Evolutionary conservation across 768 basidiomycete species (phyloP), one percentile per base, ranked within the genome.

Genomic region (Xanthoconium purpureum): DNA sequence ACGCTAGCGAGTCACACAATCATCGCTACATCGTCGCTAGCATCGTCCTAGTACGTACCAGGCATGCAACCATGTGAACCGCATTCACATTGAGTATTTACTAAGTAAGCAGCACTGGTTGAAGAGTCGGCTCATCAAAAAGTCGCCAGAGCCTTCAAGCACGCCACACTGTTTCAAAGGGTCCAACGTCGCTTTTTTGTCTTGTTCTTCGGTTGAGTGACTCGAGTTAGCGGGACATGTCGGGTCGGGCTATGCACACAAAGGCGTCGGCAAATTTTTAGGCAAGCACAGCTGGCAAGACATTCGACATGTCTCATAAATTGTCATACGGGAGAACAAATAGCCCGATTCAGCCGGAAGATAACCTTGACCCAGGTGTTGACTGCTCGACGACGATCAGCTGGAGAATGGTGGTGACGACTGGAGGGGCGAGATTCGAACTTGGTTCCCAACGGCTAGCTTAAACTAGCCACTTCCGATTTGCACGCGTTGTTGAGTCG

Each of bases 211-310:
- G 50, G 52, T 30, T 51, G 46, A 24, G 24, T 24, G 24, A 24
- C 24, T 24, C 12, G 6, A 35, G 33, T 52, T 18, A 17, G 35
- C 45, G 53, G 47, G 20, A n/a, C 6, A 17, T 17, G 44, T 44
- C 43, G 50, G 37, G 24, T 24, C 24, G 24, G 60, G 63, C 60
- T 63, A 35, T 64, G 63, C 48, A 42, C 43, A 49, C 33, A 30
- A 49, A 14, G 29, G 5, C 47, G n/a, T 61, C 52, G 63, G 55
- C 47, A 61, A 51, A n/a, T 2, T 3, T 8, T 35, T 12, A 35
- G 18, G 20, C 6, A 11, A 18, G 7, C 45, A 46, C 46, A 47
- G 54, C 45, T 39, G 42, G 42, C 42, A 39, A 30, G 20, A 38
- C 1, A 20, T 6, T 37, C 40, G 43, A 52, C 37, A 18, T 33